These are phyloP conservation scores for Suillus plorans DNA, from an alignment of 768 basidiomycete genomes.

Conservation along the genomic window DNA sequence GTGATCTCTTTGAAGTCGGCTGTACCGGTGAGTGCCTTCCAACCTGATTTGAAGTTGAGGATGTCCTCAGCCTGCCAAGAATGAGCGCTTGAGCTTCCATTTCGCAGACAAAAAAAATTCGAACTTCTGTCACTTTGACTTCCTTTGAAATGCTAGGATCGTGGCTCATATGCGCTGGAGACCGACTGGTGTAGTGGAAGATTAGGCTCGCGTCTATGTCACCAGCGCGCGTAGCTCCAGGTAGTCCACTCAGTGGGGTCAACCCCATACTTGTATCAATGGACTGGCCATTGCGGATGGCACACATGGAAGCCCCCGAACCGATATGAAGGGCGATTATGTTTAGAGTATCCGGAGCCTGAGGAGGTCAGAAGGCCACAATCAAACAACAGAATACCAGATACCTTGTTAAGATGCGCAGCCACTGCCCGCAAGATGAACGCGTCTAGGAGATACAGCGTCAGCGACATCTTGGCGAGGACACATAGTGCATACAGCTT, in stretches of 20 bases:
- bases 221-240: slow-evolving; percentile 86
- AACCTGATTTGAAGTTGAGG: slow-evolving; percentile 73
- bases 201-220: slow-evolving; percentile 83
- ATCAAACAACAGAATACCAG: not conserved
- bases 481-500: slow-evolving; percentile 45
- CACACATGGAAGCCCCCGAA: slow-evolving; percentile 85
- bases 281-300: slow-evolving; percentile 69
- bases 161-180: slow-evolving; percentile 53
- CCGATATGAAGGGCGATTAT: slow-evolving; percentile 87
- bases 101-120: not conserved
- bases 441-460: slow-evolving; percentile 41
- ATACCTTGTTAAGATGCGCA: slow-evolving; percentile 53
- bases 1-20: slow-evolving; percentile 79
- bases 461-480: not conserved
- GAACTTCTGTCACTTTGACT: slow-evolving; percentile 54
- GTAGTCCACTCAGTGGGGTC: slow-evolving; percentile 84
- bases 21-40: slow-evolving; percentile 77
- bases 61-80: slow-evolving; percentile 63
- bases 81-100: slow-evolving; percentile 3
- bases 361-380: not conserved
- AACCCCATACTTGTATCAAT: slow-evolving; percentile 92
- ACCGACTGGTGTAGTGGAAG: slow-evolving; percentile 71
- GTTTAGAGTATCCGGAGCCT: slow-evolving; percentile 53
- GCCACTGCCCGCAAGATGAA: slow-evolving; percentile 70
- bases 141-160: slow-evolving; percentile 44